Evolutionary conservation across 192 early-diverging fungal genomes (phyloP).

Genomic region (Chytriomyces hyalinus): DNA sequence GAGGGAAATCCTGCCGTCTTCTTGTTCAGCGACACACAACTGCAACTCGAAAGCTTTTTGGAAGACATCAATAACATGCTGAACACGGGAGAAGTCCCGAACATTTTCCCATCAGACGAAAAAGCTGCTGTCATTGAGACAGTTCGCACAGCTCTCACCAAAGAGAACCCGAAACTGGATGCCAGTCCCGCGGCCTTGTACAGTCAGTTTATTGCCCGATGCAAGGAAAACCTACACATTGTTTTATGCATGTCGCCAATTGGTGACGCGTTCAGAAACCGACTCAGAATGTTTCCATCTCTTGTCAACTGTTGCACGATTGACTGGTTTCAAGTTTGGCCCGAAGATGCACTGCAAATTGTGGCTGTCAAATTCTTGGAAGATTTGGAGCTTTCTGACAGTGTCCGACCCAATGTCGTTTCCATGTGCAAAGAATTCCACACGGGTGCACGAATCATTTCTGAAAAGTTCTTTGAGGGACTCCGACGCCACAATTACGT

Average conservation of each 20-base stretch:
- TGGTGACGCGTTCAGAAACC: conserved; percentile 64
- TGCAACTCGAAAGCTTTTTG: conserved; percentile 61
- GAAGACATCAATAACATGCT: conserved; percentile 72
- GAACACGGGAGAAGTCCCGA: conserved; percentile 67
- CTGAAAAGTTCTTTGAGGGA: conserved; percentile 54
- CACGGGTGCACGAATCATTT: conserved; percentile 50
- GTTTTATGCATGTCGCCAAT: conserved; percentile 67
- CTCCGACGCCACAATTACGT: conserved; percentile 63
- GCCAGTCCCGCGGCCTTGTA: conserved; percentile 58
- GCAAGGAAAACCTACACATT: conserved; percentile 66
- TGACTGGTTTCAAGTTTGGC: conserved; percentile 71
- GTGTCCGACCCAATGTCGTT: conserved; percentile 51
- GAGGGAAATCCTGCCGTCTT: conserved; percentile 61
- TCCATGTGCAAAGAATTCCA: conserved; percentile 67
- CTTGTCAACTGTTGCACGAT: conserved; percentile 69
- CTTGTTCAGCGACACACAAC: conserved; percentile 64
- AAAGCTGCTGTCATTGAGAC: conserved; percentile 62
- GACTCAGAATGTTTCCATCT: conserved; percentile 64
- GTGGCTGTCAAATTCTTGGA: conserved; percentile 62
- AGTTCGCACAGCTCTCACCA: conserved; percentile 53
- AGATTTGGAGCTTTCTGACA: conserved; percentile 57
- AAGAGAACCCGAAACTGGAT: conserved; percentile 62
- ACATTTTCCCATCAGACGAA: conserved; percentile 64
- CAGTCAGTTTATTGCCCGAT: conserved; percentile 59
- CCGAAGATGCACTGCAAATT: conserved; percentile 65